Evolutionary conservation across 805 yeast species (phyloP).

Genomic region (Cyberlindnera petersonii): DNA sequence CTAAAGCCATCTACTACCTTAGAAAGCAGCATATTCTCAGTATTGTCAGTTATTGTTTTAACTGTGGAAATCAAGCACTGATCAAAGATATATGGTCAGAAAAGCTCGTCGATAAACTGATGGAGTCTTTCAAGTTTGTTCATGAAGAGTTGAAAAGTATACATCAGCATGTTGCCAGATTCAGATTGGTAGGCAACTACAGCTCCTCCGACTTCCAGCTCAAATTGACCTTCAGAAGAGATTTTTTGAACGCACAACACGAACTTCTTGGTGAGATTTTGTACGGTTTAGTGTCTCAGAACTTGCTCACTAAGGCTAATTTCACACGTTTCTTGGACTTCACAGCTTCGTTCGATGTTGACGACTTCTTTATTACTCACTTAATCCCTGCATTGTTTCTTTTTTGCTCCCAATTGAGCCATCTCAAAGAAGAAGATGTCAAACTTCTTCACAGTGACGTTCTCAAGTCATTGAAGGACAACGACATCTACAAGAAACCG

Average conservation of each 20-base stretch:
- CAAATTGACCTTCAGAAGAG: conserved; percentile 53
- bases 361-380: conserved; percentile 63
- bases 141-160: conserved; percentile 54
- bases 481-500: conserved; percentile 45
- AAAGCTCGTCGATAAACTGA: conserved; percentile 37
- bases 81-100: conserved; percentile 20
- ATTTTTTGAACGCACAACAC: conserved; percentile 60
- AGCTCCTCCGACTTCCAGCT: conserved; percentile 42
- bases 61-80: conserved; percentile 27
- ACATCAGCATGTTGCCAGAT: conserved; percentile 47
- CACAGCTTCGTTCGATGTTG: conserved; percentile 45
- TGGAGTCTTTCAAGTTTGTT: conserved; percentile 54
- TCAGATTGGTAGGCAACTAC: conserved; percentile 51
- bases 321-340: conserved; percentile 42
- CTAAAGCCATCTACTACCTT: conserved; percentile 61
- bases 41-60: conserved; percentile 44
- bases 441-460: conserved; percentile 35
- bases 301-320: conserved; percentile 31
- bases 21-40: conserved; percentile 74
- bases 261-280: conserved; percentile 67
- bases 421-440: conserved; percentile 35
- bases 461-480: conserved; percentile 34
- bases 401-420: conserved; percentile 38
- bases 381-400: conserved; percentile 56
- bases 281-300: conserved; percentile 44